Conservation (phyloP, 106 monocot genomes). For the Allium fistulosum region DNA sequence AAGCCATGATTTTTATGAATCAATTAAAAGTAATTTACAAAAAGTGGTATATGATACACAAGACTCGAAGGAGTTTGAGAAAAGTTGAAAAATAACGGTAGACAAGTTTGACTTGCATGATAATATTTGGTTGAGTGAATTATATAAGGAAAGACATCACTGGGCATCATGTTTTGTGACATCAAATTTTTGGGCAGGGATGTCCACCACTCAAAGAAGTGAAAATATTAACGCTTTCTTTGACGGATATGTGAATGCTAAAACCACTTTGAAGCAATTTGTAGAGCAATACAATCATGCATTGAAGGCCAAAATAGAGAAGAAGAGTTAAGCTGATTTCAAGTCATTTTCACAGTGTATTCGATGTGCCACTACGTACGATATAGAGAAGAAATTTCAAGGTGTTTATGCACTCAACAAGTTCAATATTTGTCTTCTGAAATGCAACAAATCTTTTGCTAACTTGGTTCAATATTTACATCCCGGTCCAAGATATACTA, state of each 20-base stretch:
- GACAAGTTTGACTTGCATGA: neutral
- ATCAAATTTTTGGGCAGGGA: neutral
- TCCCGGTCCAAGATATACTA: too few relatives aligned
- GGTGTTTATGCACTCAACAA: neutral
- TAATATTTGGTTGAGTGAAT: neutral
- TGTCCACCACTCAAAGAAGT: neutral
- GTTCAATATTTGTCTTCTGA: neutral
- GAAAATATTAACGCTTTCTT: neutral
- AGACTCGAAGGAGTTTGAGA: too few relatives aligned
- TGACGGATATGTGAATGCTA: neutral
- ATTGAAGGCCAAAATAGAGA: neutral
- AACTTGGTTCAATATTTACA: too few relatives aligned
- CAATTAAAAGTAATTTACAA: neutral
- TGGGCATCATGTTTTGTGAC: neutral
- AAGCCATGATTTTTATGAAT: neutral
- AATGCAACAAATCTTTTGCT: too few relatives aligned
- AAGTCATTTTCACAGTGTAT: neutral
- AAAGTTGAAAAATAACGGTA: neutral
- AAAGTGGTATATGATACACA: too few relatives aligned
- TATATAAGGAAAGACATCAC: neutral
- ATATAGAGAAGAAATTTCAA: neutral
- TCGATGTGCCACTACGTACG: neutral
- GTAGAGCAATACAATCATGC: neutral
- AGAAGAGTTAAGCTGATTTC: neutral
- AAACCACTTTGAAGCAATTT: neutral